Evolutionary conservation across 352 stramenopile species (phyloP).

Genomic region (Paralagenidium karlingii): DNA sequence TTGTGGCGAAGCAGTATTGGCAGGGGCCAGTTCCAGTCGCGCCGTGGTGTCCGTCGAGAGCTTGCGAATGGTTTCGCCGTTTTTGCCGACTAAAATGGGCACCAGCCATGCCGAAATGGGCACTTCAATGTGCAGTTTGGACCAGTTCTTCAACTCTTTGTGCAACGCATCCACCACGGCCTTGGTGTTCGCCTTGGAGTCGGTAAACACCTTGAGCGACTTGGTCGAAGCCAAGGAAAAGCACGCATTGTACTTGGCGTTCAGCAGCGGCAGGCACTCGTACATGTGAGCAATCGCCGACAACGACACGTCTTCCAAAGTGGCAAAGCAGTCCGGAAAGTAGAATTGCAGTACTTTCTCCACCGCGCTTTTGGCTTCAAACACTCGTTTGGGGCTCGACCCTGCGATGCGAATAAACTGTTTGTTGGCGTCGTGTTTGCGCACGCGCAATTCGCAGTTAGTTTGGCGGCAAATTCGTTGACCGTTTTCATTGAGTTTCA

Average conservation of each 20-base stretch:
- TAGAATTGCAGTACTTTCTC: conserved; percentile 75
- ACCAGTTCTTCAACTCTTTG: conserved; percentile 36
- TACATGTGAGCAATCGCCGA: conserved; percentile 44
- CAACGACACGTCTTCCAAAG: conserved; percentile 27
- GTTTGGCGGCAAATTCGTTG: conserved; percentile 64
- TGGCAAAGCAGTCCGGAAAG: conserved; percentile 39
- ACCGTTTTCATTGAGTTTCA: conserved; percentile 64
- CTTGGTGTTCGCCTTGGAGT: conserved; percentile 33
- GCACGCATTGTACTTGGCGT: conserved; percentile 34
- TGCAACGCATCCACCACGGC: conserved; percentile 28
- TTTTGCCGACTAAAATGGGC: conserved; percentile 57
- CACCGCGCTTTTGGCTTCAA: conserved; percentile 52
- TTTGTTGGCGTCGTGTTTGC: conserved; percentile 16
- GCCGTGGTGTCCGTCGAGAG: conserved; percentile 33
- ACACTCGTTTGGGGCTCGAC: conserved; percentile 41
- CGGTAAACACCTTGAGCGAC: conserved; percentile 49
- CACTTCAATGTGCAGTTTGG: conserved; percentile 60
- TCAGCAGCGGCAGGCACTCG: conserved; percentile 37
- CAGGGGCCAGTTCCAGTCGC: conserved; percentile 29
- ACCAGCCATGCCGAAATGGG: conserved; percentile 45
- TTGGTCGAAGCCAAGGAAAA: conserved; percentile 45
- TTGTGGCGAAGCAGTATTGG: neutral
- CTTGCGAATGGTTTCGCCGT: conserved; percentile 68
- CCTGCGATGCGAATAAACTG: conserved; percentile 54
- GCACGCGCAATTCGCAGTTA: conserved; percentile 58